These are phyloP conservation scores for Diplodia corticola DNA, from an alignment of 2,329 filamentous ascomycete species.

Conservation along the genomic window DNA sequence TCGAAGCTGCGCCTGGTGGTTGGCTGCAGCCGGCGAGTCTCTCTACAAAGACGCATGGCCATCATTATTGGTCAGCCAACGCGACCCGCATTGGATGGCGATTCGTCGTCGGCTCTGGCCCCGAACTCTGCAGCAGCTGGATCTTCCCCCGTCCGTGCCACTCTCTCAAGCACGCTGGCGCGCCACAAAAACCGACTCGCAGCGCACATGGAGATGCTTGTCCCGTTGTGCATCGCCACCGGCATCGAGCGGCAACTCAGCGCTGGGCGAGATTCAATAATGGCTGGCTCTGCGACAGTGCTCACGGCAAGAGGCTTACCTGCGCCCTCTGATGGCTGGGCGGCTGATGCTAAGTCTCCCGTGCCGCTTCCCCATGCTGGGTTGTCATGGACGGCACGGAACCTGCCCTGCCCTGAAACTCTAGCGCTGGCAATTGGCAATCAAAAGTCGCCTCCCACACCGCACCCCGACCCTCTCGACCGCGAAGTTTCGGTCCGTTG, in stretches of 20 bases:
- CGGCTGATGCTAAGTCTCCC: slow-evolving; percentile 5
- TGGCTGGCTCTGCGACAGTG: slow-evolving; percentile 8
- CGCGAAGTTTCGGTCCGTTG: slow-evolving; percentile 13
- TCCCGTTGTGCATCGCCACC: not conserved
- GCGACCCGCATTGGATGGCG: slow-evolving; percentile 1
- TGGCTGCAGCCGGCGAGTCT: not conserved
- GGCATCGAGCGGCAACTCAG: not conserved
- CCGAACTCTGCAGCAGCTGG: slow-evolving; percentile 1
- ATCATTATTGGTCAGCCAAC: slow-evolving; percentile 2
- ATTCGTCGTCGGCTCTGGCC: not conserved
- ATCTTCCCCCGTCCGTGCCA: not conserved
- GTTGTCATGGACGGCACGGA: slow-evolving; percentile 9
- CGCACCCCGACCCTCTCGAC: not conserved
- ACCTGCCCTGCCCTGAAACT: slow-evolving; percentile 16
- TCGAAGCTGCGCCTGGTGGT: slow-evolving; percentile 1
- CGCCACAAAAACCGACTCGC: slow-evolving; percentile 9
- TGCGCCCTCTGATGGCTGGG: not conserved
- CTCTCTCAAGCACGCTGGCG: slow-evolving; percentile 7
- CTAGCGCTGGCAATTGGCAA: slow-evolving; percentile 8
- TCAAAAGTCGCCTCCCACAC: not conserved
- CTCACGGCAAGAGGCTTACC: not conserved
- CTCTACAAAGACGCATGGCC: not conserved
- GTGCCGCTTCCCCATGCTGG: not conserved
- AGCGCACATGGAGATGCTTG: slow-evolving; percentile 4
- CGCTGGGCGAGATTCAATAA: not conserved